A percentile compares a stretch with the other conserved stretches of the same genome.
Conservation (phyloP, 2,329 filamentous ascomycete genomes). For the Colletotrichum scovillei region DNA sequence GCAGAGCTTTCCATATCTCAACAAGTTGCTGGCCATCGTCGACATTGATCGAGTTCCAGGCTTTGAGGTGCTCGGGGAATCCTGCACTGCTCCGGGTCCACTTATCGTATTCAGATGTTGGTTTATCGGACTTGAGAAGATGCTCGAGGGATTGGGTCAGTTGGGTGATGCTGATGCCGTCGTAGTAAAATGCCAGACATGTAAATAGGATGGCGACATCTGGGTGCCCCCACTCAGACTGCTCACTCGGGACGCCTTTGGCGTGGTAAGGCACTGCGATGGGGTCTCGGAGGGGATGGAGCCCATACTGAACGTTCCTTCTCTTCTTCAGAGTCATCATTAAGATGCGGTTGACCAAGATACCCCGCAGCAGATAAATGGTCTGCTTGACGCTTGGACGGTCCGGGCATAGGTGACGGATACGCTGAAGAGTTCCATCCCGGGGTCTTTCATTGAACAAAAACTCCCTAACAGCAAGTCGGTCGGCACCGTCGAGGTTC, state of each 20-base stretch:
- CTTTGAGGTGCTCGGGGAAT: slow-evolving; percentile 57
- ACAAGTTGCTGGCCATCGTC: slow-evolving; percentile 64
- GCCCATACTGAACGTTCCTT: slow-evolving; percentile 75
- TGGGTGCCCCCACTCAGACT: slow-evolving; percentile 76
- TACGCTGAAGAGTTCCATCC: slow-evolving; percentile 37
- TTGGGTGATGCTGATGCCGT: slow-evolving; percentile 62
- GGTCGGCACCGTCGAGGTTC: slow-evolving; percentile 43
- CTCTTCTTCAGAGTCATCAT: slow-evolving; percentile 69
- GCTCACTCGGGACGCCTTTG: slow-evolving; percentile 71
- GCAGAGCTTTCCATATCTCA: slow-evolving; percentile 62
- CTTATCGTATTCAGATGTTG: slow-evolving; percentile 64
- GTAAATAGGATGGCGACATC: slow-evolving; percentile 75
- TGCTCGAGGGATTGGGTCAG: slow-evolving; percentile 60
- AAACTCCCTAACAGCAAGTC: slow-evolving; percentile 40
- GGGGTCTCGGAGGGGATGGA: slow-evolving; percentile 64
- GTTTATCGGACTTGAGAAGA: slow-evolving; percentile 66
- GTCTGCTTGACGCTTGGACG: slow-evolving; percentile 44
- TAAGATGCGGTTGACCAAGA: slow-evolving; percentile 71
- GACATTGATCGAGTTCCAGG: slow-evolving; percentile 69
- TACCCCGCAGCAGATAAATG: slow-evolving; percentile 70
- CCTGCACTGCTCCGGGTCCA: slow-evolving; percentile 53
- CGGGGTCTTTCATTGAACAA: slow-evolving; percentile 42
- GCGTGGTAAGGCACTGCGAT: slow-evolving; percentile 76
- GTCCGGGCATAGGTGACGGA: slow-evolving; percentile 45
- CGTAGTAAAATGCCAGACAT: slow-evolving; percentile 75